phyloP scores from a whole-genome alignment of 192 early-diverging fungal species.

The Linnemannia zychae region DNA sequence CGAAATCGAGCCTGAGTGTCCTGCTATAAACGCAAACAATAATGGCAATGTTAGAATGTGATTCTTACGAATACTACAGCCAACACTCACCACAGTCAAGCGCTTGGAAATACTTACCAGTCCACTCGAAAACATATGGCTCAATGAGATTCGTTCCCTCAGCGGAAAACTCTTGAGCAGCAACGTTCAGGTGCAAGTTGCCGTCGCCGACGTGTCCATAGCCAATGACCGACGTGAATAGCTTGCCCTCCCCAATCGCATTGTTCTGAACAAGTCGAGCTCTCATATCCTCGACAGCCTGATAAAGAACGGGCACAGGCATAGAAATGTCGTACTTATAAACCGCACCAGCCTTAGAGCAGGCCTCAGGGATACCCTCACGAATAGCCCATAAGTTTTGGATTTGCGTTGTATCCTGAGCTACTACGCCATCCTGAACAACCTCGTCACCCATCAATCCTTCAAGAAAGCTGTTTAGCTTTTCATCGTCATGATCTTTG shows the following conservation, averaged over 20 bases:
- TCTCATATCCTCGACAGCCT: constrained; percentile 87
- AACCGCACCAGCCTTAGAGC: constrained; percentile 86
- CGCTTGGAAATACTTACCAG: constrained; percentile 58
- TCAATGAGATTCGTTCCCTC: constrained; percentile 82
- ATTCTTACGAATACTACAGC: too few species aligned
- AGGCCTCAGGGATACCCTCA: constrained; percentile 95
- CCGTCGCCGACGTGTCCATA: constrained; percentile 99
- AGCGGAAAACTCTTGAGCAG: constrained; percentile 71
- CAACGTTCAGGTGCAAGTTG: constrained; percentile 94
- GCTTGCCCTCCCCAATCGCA: constrained; percentile 68
- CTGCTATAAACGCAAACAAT: constrained; percentile 18
- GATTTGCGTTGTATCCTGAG: constrained; percentile 90
- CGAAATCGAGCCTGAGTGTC: constrained; percentile 39
- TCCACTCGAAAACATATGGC: constrained; percentile 91
- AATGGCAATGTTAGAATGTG: too few species aligned
- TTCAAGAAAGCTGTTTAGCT: constrained; percentile 84
- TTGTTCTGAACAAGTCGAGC: constrained; percentile 69
- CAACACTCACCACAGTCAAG: background rate
- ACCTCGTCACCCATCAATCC: constrained; percentile 79
- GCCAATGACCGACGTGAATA: constrained; percentile 84
- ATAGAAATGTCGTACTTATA: constrained; percentile 98
- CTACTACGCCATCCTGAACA: constrained; percentile 90
- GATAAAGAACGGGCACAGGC: constrained; percentile 88
- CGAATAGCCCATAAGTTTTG: constrained; percentile 89
- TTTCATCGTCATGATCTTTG: constrained; percentile 95